phyloP scores from a whole-genome alignment of 306 rosid species.

The Prunus persica region Prunus_persica_NCBIv2 NC_034013.1:6804501-6805000 shows the following conservation, averaged over 20 bases:
- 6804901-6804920: not conserved
- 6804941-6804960: not conserved
- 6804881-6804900: not conserved
- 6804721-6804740: not conserved
- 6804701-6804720: not conserved
- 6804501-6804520: not conserved
- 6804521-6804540: not conserved
- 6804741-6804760: not conserved
- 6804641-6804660: not conserved
- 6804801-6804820: not conserved
- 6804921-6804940: not conserved
- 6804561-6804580: not conserved
- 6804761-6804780: not conserved
- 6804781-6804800: not conserved
- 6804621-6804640: constrained; percentile 5
- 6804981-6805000: not conserved
- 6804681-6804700: not conserved
- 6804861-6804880: not conserved
- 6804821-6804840: not conserved
- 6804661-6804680: not conserved
- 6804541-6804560: not conserved
- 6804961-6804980: not conserved
- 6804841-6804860: not conserved
- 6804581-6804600: not conserved
- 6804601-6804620: not conserved